A percentile compares a stretch with the other conserved stretches of the same genome.
These are phyloP conservation scores for Epichloe coenophiala DNA, from an alignment of 2,329 filamentous ascomycete species.

Conservation along the genomic window DNA sequence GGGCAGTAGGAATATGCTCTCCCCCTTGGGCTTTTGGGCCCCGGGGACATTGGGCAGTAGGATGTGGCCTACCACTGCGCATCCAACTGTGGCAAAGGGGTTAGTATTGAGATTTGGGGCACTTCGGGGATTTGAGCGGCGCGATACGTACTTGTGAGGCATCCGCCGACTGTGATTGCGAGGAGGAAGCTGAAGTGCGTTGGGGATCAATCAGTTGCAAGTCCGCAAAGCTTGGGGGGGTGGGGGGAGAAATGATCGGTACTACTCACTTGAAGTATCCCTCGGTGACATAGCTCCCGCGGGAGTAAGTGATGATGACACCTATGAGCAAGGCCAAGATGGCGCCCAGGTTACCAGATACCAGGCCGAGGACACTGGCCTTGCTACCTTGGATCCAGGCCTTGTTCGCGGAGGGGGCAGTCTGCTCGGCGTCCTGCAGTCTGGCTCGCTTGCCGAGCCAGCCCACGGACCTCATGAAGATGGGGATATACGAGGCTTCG, in stretches of 20 bases:
- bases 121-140: neutral
- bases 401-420: neutral
- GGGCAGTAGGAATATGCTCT: constrained; percentile 8
- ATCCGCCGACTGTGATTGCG: constrained; percentile 9
- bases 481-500: constrained; percentile 10
- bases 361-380: constrained; percentile 9
- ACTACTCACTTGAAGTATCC: constrained; percentile 9
- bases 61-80: constrained; percentile 7
- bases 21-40: constrained; percentile 4
- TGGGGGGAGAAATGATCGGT: neutral
- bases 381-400: constrained; percentile 8
- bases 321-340: constrained; percentile 10
- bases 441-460: constrained; percentile 3
- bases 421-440: neutral
- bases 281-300: constrained; percentile 8
- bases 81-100: constrained; percentile 3
- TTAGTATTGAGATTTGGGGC: neutral
- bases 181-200: constrained; percentile 7
- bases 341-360: constrained; percentile 9
- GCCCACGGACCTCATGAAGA: constrained; percentile 10
- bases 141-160: constrained; percentile 7
- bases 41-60: constrained; percentile 9
- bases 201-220: neutral
- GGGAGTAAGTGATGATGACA: constrained; percentile 9
- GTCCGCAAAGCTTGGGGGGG: neutral